A percentile compares a stretch with the other conserved stretches of the same genome.
Evolutionary conservation across 2,329 filamentous ascomycete species (phyloP).

Genomic region (Verticillium alfalfae): DNA sequence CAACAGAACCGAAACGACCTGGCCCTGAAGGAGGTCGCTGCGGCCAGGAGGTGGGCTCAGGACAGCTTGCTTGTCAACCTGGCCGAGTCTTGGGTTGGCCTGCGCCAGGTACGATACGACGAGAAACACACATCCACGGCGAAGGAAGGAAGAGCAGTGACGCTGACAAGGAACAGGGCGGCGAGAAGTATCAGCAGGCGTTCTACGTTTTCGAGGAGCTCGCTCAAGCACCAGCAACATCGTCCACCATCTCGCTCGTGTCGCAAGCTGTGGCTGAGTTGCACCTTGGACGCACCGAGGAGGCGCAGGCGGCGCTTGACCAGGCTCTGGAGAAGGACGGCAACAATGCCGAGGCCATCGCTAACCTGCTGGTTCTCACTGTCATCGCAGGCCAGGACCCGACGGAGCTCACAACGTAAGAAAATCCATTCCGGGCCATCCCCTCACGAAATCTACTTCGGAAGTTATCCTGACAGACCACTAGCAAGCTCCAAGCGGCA

Average conservation of each 20-base stretch:
- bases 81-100: slow-evolving; percentile 89
- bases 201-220: slow-evolving; percentile 98
- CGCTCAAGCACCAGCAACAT: slow-evolving; percentile 77
- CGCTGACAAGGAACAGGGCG: slow-evolving; percentile 55
- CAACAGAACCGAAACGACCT: slow-evolving; percentile 88
- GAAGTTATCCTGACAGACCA: neutral
- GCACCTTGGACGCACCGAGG: slow-evolving; percentile 81
- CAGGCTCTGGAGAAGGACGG: slow-evolving; percentile 73
- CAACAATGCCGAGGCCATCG: slow-evolving; percentile 67
- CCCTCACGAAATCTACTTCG: neutral
- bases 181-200: slow-evolving; percentile 91
- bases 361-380: slow-evolving; percentile 76
- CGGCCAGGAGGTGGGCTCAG: slow-evolving; percentile 89
- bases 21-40: slow-evolving; percentile 80
- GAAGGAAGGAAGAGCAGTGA: neutral
- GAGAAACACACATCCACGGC: neutral
- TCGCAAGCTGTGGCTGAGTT: slow-evolving; percentile 88
- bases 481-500: slow-evolving; percentile 49
- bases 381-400: slow-evolving; percentile 70
- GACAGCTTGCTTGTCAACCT: slow-evolving; percentile 91
- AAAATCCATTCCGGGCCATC: slow-evolving; percentile 6
- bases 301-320: slow-evolving; percentile 81
- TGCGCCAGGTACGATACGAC: slow-evolving; percentile 63
- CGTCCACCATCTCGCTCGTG: slow-evolving; percentile 70
- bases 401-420: slow-evolving; percentile 57